Evolutionary conservation across 495 filamentous ascomycete species (phyloP), one percentile per base, ranked within the genome.

Genomic region (Penicillium samsonianum): DNA sequence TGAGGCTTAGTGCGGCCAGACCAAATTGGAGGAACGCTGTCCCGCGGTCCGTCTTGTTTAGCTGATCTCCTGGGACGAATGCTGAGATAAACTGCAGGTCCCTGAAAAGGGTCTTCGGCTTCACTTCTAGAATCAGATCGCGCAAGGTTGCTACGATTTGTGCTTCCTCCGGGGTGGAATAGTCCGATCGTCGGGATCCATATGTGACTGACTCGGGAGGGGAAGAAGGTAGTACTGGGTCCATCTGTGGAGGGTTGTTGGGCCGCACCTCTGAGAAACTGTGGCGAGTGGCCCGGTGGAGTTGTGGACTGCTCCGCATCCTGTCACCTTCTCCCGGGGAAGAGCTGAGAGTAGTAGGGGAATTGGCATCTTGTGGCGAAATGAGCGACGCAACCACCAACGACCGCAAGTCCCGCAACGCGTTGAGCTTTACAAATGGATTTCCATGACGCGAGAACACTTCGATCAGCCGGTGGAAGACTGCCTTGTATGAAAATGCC

Each of bases 21-120:
- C 89, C 90, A 37, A 92, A 90, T 67, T 98, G 91, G 84, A 95
- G 91, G 71, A 98, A 98, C 0, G 94, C 91, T 60, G 93, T 96
- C 33, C 91, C 93, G 37, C 86, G 84, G 49, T 92, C 88, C 0
- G 88, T 93, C 60, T 90, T 89, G 75, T 94, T 92, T 12, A 98
- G 80, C 8, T 89, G 84, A 7, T 86, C 80, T 9, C 86, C 76
- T 7, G 94, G 89, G 23, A 97, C 88, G 65, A 98, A 96, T 0
- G 94, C 87, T 4, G 93, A 91, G 61, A 98, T 96, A 67, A 90
- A 96, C 67, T 98, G 94, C 9, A 98, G 75, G 67, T 98, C 94
- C 26, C 94, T 90, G 78, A 96, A 98, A 1, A 98, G 80, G 0
- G 93, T 93, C 72, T 88, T 90, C 1, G 94, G 93, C 43, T 94